Evolutionary conservation across 1,284 basidiomycete species (phyloP).

Genomic region (Megacollybia platyphylla): DNA sequence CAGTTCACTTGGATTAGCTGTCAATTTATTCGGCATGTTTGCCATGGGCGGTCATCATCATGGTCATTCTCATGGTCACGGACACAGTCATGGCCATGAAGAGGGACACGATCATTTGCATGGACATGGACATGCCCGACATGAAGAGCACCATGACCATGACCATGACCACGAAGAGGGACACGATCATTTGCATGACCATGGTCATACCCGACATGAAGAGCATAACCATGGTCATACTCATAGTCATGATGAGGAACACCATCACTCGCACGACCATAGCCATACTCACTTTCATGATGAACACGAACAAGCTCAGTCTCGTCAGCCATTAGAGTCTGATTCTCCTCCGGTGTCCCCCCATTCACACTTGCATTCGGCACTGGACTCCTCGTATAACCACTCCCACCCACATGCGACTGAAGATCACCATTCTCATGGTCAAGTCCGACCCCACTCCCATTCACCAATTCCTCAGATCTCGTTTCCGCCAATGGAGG

Average conservation of each 20-base stretch:
- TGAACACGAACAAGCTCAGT: constrained; percentile 8
- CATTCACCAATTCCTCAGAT: constrained; percentile 5
- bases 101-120: constrained; percentile 19
- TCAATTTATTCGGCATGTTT: constrained; percentile 98
- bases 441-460: constrained; percentile 12
- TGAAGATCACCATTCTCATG: constrained; percentile 13
- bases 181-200: constrained; percentile 18
- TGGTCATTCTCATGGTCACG: constrained; percentile 44
- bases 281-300: not conserved
- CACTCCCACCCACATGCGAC: constrained; percentile 18
- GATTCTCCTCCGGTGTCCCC: constrained; percentile 10
- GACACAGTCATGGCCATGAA: constrained; percentile 29
- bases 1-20: constrained; percentile 78
- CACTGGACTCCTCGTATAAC: constrained; percentile 11
- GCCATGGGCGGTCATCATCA: constrained; percentile 95
- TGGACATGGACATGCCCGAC: not conserved
- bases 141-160: constrained; percentile 3
- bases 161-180: constrained; percentile 2
- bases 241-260: not conserved
- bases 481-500: too few species aligned
- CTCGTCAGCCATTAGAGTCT: constrained; percentile 13
- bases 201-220: constrained; percentile 4
- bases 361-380: constrained; percentile 13
- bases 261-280: constrained; percentile 1
- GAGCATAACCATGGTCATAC: not conserved